phyloP scores from a whole-genome alignment of 2,329 filamentous ascomycete genomes.

The Hortaea sp. region DNA sequence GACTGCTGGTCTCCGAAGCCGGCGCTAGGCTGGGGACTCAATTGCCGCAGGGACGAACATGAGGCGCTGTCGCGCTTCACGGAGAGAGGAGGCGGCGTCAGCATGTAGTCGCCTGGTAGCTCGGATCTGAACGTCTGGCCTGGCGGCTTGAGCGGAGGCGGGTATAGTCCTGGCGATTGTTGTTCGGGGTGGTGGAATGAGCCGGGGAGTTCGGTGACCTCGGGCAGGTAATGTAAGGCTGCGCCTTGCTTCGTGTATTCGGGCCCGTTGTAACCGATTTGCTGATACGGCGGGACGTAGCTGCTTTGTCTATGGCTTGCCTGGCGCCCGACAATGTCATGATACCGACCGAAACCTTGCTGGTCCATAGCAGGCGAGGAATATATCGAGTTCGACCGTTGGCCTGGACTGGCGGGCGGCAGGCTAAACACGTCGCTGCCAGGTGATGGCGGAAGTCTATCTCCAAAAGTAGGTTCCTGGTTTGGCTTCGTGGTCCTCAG shows the following conservation, averaged over 20 bases:
- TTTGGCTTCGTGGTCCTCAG: constrained; percentile 49
- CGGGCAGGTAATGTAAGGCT: constrained; percentile 12
- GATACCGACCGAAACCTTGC: constrained; percentile 21
- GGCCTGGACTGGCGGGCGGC: constrained; percentile 4
- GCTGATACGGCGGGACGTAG: constrained; percentile 16
- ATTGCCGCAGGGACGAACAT: not conserved
- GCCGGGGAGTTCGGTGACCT: constrained; percentile 33
- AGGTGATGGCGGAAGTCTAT: constrained; percentile 5
- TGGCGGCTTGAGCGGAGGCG: constrained; percentile 12
- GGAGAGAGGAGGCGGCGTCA: constrained; percentile 4
- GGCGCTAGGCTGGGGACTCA: constrained; percentile 4
- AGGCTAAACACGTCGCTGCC: constrained; percentile 6
- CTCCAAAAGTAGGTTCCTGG: constrained; percentile 5
- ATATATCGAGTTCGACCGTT: constrained; percentile 5
- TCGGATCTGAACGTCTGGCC: constrained; percentile 17
- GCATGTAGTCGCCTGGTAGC: constrained; percentile 17
- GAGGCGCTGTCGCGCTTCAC: not conserved
- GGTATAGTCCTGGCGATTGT: constrained; percentile 12
- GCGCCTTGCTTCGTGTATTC: constrained; percentile 13
- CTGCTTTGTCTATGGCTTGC: constrained; percentile 5
- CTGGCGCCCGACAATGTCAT: constrained; percentile 14
- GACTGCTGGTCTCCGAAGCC: constrained; percentile 3
- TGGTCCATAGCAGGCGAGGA: constrained; percentile 9
- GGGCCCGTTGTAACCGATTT: constrained; percentile 17
- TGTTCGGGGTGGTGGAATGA: constrained; percentile 29